Evolutionary conservation across 805 yeast genomes (phyloP), one percentile per base, ranked within the genome.

Genomic region (Candida tibetensis): DNA sequence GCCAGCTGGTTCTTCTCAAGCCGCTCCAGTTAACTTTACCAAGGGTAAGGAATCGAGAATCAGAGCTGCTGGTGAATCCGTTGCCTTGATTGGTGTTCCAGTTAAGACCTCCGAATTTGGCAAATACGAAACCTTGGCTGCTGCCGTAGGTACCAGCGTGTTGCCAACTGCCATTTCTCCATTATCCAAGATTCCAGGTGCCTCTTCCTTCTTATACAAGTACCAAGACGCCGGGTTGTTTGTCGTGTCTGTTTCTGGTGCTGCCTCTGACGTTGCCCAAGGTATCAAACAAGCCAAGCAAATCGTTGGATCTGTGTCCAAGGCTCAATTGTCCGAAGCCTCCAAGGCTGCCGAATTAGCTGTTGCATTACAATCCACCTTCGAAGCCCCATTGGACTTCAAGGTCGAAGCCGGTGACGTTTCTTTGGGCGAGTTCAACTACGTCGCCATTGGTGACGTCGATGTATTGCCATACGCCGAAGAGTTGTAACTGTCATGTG

Each of bases 401-500:
- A 52, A 60, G 41, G 53, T 69, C 28, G 58, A 60, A 40, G 62
- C 66, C 31, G 58, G 64, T 35, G 56, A 62, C 34, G 54, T 58
- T 32, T 71, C 76, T 57, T 53, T 84, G 44, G 74, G 74, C 48
- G 79, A 79, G 57, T 82, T 81, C 72, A 88, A 82, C 72, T 82
- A 85, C 58, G 93, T 83, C 49, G 96, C 93, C 47, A 82, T 87
- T 46, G 99, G 98, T 69, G 83, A 88, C 65, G 79, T 83, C 45
- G 82, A 81, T 59, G 80, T 79, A 49, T 79, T 91, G 70, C 97
- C 99, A 57, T 85, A 74, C 65, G 82, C 84, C 55, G 89, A 85
- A 65, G 96, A 93, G 72, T 82, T 91, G 69, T 85, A 84, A 51
- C 17, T 14, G 27, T 14, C 35, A 30, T n/a, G 34, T 14, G 15